Base-by-base conservation (phyloP, 1,284 basidiomycete genomes). In the Fistulinella staudtii region DNA sequence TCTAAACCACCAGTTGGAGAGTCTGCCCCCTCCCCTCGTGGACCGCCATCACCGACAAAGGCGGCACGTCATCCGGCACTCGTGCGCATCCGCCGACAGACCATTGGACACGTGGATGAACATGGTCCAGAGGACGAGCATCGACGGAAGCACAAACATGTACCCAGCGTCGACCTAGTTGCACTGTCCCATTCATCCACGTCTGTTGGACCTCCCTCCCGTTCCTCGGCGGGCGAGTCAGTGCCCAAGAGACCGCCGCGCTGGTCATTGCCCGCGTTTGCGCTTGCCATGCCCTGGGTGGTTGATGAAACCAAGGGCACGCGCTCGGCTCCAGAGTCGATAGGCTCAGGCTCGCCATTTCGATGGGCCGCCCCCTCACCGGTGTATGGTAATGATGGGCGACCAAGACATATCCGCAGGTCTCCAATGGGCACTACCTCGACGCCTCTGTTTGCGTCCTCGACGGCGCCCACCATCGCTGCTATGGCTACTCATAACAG, bases 91-190 rank as follows among this genome's bases (percentile, higher is more conserved):
- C 53, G 53, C 36, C 51, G 53, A 34, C 51, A 58, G 30, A 49
- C 53, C 3, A 47, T 52, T 8, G 42, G 44, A 1, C 39, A 36
- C 15, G 31, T 4, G 31, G 14, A 22, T 9, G 25, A 14, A 13
- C 11, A 21, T 8, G 41, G 22, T 13, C 7, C 20, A 11, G 28
- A 35, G 18, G 24, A 7, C 15, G n/a, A 36, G 29, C 28, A 5
- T 6, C 5, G 5, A 24, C 39, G 25, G 17, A 22, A 38, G 14
- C 31, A 20, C 1, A 29, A 5, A 3, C 15, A 23, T 1, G 51
- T 60, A 1, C 62, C 58, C 9, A 52, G 56, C 33, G 3, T 65
- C 11, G 56, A 63, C 33, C 52, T 62, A 8, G 49, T 52, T 11
- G 31, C 48, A 4, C 36, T 49, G 17, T 53, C 60, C 0, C 47